Evolutionary conservation across 192 early-diverging fungal species (phyloP), one percentile per base, ranked within the genome.

Genomic region (Coemansia sp.): DNA sequence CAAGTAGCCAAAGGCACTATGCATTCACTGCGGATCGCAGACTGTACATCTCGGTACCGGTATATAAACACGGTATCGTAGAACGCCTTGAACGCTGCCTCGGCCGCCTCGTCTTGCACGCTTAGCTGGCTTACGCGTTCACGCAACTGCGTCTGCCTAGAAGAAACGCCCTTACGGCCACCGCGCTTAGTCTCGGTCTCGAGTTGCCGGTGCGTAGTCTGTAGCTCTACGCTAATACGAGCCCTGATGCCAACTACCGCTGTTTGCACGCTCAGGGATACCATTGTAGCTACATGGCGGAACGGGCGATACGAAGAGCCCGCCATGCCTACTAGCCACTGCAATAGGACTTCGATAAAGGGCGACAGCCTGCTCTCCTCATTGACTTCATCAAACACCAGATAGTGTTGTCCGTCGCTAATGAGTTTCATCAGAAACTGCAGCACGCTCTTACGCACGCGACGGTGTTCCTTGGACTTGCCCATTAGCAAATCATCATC

Each of bases 11-110:
- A 84, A 46, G 93, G 92, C 43, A 82, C 80, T 2, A 97, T 79
- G 66, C 95, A 97, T 58, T 97, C 96, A 5, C 76, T 76, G 18
- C 97, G 90, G 63, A 99, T 95, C 3, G 87, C 66, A 2, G 95
- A 73, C 66, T 96, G 93, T 5, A 89, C 91, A 80, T 99, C 97
- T 31, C 95, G 90, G 68, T 92, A 92, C 33, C 97, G 87, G 74
- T 95, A 93, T 27, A 93, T 87, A 86, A 97, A 99, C 15, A 99
- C 87, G 40, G 91, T 87, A 38, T 92, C 89, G 85, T 95, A 95
- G 63, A 94, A 87, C 46, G 92, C 90, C 40, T 85, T 69, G 46
- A 94, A 81, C 73, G 88, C 89, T 5, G 78, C 72, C 24, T 90
- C 86, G 0, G 95, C 47, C 38, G 84, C 66, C 36, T 83, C 74